Evolutionary conservation across 2,329 filamentous ascomycete species (phyloP), one percentile per base, ranked within the genome.

Genomic region (Cadophora luteo-olivacea): DNA sequence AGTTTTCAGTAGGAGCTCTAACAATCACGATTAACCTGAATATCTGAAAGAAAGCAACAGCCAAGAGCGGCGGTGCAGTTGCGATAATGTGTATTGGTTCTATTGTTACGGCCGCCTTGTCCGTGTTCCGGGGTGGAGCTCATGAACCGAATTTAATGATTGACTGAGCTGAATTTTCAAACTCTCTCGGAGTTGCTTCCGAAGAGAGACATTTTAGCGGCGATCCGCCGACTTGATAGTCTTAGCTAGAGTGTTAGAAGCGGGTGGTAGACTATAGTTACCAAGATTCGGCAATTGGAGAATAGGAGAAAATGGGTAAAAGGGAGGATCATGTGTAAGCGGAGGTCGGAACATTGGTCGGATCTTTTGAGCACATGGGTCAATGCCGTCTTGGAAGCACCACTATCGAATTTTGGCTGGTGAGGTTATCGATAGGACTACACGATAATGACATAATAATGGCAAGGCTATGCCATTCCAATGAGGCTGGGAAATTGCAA

Each of bases 401-500:
- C n/a, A 45, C 61, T 64, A 68, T 65, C 52, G 66, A 58, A 61
- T 24, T 33, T 45, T 65, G 19, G 41, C 45, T 49, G 64, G 48
- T 57, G 52, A 52, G 64, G 32, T 61, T 51, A 61, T 54, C 22
- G 55, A 66, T 12, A 60, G 14, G 22, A 14, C 36, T 38, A 58
- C 54, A 49, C 41, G 36, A 38, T 25, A 52, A 51, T 45, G 41
- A 36, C 24, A 51, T 57, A 16, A 29, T 41, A 58, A 52, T 7
- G 57, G 19, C 38, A 55, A 68, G 33, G 48, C 55, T 68, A 68
- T 66, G 45, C 61, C 41, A 19, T 61, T 58, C 45, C 36, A 9
- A 64, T 55, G 22, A 67, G 58, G 49, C 24, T 58, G 41, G 61
- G 66, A 67, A 54, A 65, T 68, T 68, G 38, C 33, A 32, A 29